Evolutionary conservation across 108 stramenopile genomes (phyloP), one percentile per base, ranked within the genome.

Genomic region (Nitzschia sp.): DNA sequence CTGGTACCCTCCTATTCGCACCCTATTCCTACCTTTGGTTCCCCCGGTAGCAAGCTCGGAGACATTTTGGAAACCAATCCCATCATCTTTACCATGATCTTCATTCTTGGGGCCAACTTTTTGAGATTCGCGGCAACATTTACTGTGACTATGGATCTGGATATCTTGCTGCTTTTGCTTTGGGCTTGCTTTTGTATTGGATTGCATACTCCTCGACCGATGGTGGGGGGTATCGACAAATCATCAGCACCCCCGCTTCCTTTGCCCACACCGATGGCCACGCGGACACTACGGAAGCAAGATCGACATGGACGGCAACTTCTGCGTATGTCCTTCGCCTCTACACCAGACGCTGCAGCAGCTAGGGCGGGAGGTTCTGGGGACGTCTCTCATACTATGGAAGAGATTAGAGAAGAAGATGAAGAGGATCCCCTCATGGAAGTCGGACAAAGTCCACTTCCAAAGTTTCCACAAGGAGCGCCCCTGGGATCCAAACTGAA

Each of bases 401-500:
- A 32, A 25, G 60, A 47, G 2, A 46, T 53, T 23, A 32, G 36
- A 0, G 66, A 71, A 15, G 73, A 75, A 25, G 55, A 31, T 1
- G 41, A 25, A n/a, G 36, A 46, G 17, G 60, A 63, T 55, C 63
- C 60, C 3, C 29, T 58, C n/a, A 54, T 76, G 54, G 28, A 31
- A 23, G 60, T 58, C 3, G 31, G 47, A 34, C 63, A 70, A 50
- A 69, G 64, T 57, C 83, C 83, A 25, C 35, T 84, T 52, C 59
- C 72, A 0, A 53, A 58, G 53, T 89, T 92, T 34, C 91, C 91
- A 9, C 59, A 68, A 17, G 90, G 90, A 9, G 86, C 88, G 19
- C 68, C 75, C n/a, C 47, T 90, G 35, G 87, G 88, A 23, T 80
- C 83, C 26, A 72, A 86, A 25, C 47, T 72, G 34, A 94, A 95